Evolutionary conservation across 805 yeast species (phyloP), one percentile per base, ranked within the genome.

Genomic region (Candida palmyrensis): DNA sequence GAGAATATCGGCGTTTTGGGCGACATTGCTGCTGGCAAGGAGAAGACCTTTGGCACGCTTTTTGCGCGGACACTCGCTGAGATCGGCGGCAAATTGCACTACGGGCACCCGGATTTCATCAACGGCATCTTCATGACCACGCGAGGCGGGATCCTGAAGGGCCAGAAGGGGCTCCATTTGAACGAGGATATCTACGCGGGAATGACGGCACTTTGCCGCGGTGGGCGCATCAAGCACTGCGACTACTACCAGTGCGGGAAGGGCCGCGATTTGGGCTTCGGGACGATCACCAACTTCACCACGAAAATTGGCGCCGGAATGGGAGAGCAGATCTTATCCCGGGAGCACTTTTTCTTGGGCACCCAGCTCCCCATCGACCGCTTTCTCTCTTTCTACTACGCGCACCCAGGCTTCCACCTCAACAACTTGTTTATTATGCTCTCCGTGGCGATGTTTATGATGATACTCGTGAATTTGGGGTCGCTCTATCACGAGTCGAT

Each of bases 171-270:
- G 9, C 65, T 89, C 37, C 97, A 89, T 56, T 62, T 89, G 51
- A 89, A 89, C 62, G 97, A 89, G 55, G 97, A 89, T 66, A 90
- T 89, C 24, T 89, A 83, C 58, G 97, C 97, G 14, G 97, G 97
- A 29, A 90, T 89, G 83, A 85, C 67, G 40, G 96, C 95, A 0
- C 53, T 84, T 42, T 66, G 84, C 49, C 73, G 97, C 38, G 97
- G 97, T 27, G 97, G 97, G 1, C 71, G 90, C 45, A 89, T 89
- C 40, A 89, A 89, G 62, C 97, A 90, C 56, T 84, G 96, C 58
- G 97, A 90, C 51, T 90, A 82, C 58, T 88, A 79, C 59, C 97
- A 90, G 57, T 90, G 97, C 60, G 97, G 97, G 20, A 90, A 90
- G 55, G 97, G 97, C 0, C 72, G 97, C 55, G 97, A 90, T 63